phyloP scores from a whole-genome alignment of 2,329 filamentous ascomycete genomes.

The Trichoderma semiorbis region DNA sequence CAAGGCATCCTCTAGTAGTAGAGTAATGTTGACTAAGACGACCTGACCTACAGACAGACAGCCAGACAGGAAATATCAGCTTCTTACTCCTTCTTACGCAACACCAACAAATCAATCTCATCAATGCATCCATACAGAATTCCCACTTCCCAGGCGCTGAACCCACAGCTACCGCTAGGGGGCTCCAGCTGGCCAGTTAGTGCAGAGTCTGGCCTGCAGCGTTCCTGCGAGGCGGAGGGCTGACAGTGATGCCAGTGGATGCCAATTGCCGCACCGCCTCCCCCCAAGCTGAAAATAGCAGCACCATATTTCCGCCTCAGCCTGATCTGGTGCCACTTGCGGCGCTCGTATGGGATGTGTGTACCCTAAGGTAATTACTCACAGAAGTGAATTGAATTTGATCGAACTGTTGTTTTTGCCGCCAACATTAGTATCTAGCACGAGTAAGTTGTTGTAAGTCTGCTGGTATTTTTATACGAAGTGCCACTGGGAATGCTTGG shows the following conservation, averaged over 20 bases:
- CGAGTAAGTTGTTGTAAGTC: background rate
- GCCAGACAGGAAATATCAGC: background rate
- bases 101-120: background rate
- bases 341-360: background rate
- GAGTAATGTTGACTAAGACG: background rate
- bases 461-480: background rate
- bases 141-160: background rate
- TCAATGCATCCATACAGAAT: background rate
- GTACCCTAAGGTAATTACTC: background rate
- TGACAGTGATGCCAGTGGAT: background rate
- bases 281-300: slow-evolving; percentile 18
- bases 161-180: background rate
- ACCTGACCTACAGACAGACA: background rate
- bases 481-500: background rate
- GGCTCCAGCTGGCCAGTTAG: background rate
- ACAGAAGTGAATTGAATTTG: background rate
- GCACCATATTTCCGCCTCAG: slow-evolving; percentile 13
- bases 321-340: background rate
- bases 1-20: background rate
- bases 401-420: background rate
- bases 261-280: slow-evolving; percentile 17
- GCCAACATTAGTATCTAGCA: background rate
- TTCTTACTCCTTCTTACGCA: background rate
- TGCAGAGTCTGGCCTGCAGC: background rate
- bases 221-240: slow-evolving; percentile 18